Conservation (phyloP, 1,284 basidiomycete genomes). For the Marasmius fiardii region DNA sequence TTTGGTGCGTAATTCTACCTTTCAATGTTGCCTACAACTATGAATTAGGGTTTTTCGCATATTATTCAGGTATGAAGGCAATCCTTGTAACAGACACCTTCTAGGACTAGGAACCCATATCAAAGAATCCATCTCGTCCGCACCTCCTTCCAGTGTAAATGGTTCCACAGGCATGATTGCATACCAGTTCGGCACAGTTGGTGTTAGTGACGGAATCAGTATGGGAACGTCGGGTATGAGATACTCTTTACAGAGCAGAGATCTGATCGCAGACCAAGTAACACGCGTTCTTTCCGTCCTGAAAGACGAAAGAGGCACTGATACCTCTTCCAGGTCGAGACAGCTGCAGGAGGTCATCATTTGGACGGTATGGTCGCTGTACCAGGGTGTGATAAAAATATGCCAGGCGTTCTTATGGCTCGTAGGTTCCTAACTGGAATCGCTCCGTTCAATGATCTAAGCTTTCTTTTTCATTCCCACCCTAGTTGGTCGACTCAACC, state of each 20-base stretch:
- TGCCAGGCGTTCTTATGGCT: slow-evolving; percentile 94
- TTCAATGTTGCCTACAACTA: slow-evolving; percentile 7
- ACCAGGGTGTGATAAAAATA: slow-evolving; percentile 97
- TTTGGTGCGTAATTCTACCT: slow-evolving; percentile 59
- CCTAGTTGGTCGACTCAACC: slow-evolving; percentile 86
- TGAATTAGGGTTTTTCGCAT: background rate
- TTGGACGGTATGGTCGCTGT: slow-evolving; percentile 97
- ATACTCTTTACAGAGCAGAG: slow-evolving; percentile 93
- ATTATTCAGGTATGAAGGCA: slow-evolving; percentile 77
- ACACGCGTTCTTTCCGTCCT: background rate
- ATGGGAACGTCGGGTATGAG: slow-evolving; percentile 95
- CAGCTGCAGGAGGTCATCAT: slow-evolving; percentile 96
- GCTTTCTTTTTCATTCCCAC: slow-evolving; percentile 19
- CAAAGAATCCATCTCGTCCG: slow-evolving; percentile 70
- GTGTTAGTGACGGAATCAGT: slow-evolving; percentile 96
- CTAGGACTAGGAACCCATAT: slow-evolving; percentile 85
- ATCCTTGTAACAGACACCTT: slow-evolving; percentile 92
- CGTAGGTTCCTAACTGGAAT: slow-evolving; percentile 49
- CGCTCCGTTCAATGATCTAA: slow-evolving; percentile 16
- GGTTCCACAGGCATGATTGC: slow-evolving; percentile 67
- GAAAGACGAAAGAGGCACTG: background rate
- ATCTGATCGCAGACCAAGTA: slow-evolving; percentile 88
- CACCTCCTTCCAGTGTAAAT: background rate
- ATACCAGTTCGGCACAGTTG: slow-evolving; percentile 97
- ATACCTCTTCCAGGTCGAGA: slow-evolving; percentile 64